phyloP scores from a whole-genome alignment of 2,329 filamentous ascomycete genomes.

The Fusarium sp. region DNA sequence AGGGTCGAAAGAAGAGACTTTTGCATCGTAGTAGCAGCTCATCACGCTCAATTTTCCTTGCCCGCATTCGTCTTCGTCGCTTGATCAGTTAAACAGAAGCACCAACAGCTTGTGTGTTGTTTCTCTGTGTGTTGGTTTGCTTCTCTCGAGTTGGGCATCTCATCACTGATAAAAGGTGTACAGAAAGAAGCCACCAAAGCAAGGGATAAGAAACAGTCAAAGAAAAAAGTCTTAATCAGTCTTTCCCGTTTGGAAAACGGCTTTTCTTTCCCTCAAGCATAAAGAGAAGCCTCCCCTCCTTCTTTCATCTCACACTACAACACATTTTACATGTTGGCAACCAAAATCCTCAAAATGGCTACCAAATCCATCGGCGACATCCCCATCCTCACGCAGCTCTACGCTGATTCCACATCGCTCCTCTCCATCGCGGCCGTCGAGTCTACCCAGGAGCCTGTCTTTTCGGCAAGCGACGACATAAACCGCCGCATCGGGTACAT shows the following conservation, averaged over 20 bases:
- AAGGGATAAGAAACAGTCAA: neutral
- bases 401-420: slow-evolving; percentile 52
- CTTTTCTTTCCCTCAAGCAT: neutral
- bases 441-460: neutral
- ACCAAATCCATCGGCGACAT: slow-evolving; percentile 62
- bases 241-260: neutral
- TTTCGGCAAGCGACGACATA: slow-evolving; percentile 59
- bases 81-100: neutral
- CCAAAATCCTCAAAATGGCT: slow-evolving; percentile 44
- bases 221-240: neutral
- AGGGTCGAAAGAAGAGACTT: neutral
- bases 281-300: neutral
- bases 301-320: neutral
- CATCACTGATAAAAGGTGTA: neutral
- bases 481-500: slow-evolving; percentile 80
- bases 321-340: slow-evolving; percentile 35
- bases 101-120: neutral
- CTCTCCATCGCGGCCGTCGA: slow-evolving; percentile 19
- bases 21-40: neutral
- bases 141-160: neutral
- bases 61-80: neutral
- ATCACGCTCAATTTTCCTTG: neutral
- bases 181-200: neutral
- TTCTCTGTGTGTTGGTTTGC: neutral
- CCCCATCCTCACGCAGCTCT: slow-evolving; percentile 73